These are phyloP conservation scores for Micractinium conductrix DNA, from an alignment of 139 green algal genomes.

Conservation along the genomic window DNA sequence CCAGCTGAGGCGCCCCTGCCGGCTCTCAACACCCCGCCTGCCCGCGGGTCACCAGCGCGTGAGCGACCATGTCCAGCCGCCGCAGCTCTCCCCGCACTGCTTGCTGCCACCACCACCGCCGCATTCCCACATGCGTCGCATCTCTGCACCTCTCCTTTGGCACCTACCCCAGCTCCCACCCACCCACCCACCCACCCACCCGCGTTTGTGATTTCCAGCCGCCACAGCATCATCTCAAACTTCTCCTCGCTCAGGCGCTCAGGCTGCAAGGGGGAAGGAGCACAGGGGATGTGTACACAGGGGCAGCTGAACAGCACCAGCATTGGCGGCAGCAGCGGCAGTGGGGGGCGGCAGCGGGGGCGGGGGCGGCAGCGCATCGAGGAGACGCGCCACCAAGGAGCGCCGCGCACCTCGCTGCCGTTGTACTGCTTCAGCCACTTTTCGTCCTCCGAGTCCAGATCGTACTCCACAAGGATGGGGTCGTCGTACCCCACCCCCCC, in stretches of 20 bases:
- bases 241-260: slow-evolving; percentile 55
- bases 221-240: slow-evolving; percentile 67
- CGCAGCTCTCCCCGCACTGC: too few species aligned
- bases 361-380: not conserved
- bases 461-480: slow-evolving; percentile 86
- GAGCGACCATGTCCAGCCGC: too few species aligned
- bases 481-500: slow-evolving; percentile 37
- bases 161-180: not conserved
- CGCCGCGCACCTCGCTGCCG: slow-evolving; percentile 33
- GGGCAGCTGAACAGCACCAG: too few species aligned
- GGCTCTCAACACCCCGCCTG: too few species aligned
- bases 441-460: slow-evolving; percentile 94
- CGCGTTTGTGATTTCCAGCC: slow-evolving; percentile 84
- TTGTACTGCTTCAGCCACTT: slow-evolving; percentile 92
- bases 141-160: too few species aligned
- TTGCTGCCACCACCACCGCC: too few species aligned
- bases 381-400: not conserved
- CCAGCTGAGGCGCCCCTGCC: too few species aligned
- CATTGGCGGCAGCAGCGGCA: not conserved
- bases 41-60: not conserved
- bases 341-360: not conserved
- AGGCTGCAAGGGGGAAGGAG: slow-evolving; percentile 29
- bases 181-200: not conserved
- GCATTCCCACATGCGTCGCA: too few species aligned
- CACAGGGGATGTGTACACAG: not conserved